These are phyloP conservation scores for Paramecium bursaria DNA, from an alignment of 73 alveolate genomes.

Conservation along the genomic window DNA sequence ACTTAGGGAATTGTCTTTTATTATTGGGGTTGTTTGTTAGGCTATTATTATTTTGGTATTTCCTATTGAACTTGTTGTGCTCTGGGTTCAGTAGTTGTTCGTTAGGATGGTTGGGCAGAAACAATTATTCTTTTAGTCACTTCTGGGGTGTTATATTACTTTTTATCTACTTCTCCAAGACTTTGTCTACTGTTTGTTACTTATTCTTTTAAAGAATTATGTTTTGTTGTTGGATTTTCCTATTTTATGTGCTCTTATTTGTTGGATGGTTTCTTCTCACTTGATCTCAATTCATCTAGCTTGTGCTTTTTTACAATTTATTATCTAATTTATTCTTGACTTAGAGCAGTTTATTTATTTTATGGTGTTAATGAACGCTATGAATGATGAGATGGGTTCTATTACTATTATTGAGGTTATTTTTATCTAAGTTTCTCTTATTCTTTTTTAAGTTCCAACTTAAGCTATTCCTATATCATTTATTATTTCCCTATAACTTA, in stretches of 20 bases:
- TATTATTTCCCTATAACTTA: constrained; percentile 21
- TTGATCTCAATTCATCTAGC: background rate
- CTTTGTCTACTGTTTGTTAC: constrained; percentile 1
- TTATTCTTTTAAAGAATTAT: background rate
- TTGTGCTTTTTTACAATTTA: constrained; percentile 15
- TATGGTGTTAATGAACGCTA: too few relatives aligned
- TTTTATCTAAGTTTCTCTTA: background rate
- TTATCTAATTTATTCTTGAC: constrained; percentile 13
- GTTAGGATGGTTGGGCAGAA: constrained; percentile 26
- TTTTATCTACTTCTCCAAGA: too few relatives aligned
- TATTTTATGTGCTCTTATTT: too few relatives aligned
- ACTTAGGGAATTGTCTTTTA: too few relatives aligned
- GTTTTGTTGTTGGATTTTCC: background rate
- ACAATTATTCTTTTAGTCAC: constrained; percentile 15
- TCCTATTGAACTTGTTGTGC: background rate
- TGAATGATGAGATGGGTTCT: background rate
- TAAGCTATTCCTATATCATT: constrained; percentile 29
- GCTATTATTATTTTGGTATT: background rate
- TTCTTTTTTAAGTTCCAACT: constrained; percentile 34
- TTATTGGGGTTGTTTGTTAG: constrained; percentile 14
- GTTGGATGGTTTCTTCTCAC: background rate
- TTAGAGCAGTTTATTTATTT: too few relatives aligned
- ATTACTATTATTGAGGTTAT: background rate
- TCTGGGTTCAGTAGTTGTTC: background rate
- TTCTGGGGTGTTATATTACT: too few relatives aligned